Conservation (phyloP, 345 rosid species). For the Gossypium mustelinum region DNA sequence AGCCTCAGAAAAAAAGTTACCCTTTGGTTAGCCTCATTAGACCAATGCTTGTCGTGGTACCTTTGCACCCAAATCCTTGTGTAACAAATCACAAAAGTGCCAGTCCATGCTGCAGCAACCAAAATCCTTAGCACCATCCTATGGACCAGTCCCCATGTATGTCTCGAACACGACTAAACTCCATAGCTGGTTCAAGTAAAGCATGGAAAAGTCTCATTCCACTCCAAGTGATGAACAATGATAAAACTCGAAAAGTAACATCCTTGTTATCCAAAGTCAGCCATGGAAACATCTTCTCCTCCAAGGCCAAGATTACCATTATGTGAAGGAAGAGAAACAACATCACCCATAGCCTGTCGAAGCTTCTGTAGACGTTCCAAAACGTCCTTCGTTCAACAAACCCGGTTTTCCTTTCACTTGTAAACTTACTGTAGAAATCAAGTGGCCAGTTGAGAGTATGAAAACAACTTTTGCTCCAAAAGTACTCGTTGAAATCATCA, state of each 20-base stretch:
- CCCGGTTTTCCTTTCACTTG: constrained; percentile 83
- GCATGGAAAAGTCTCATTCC: constrained; percentile 77
- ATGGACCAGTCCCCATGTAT: constrained; percentile 52
- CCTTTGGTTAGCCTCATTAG: constrained; percentile 40
- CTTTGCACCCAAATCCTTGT: constrained; percentile 69
- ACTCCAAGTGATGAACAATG: constrained; percentile 86
- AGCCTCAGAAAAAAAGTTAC: constrained; percentile 55
- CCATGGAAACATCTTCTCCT: constrained; percentile 58
- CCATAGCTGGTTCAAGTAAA: constrained; percentile 61
- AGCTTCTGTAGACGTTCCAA: constrained; percentile 79
- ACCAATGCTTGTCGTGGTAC: constrained; percentile 51
- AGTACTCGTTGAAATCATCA: constrained; percentile 92
- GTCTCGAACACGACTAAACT: constrained; percentile 63
- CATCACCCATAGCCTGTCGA: constrained; percentile 87
- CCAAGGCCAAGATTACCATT: constrained; percentile 68
- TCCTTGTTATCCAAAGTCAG: constrained; percentile 38
- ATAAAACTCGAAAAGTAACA: constrained; percentile 60
- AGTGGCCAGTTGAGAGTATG: constrained; percentile 84
- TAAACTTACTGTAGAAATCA: constrained; percentile 59
- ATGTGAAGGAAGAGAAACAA: constrained; percentile 68
- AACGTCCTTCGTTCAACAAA: constrained; percentile 93
- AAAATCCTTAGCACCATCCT: constrained; percentile 71
- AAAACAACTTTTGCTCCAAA: constrained; percentile 91
- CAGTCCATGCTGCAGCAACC: constrained; percentile 61
- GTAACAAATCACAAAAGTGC: constrained; percentile 61